Conservation (phyloP, 768 basidiomycete species). For the Candolleomyces eurysporus region DNA sequence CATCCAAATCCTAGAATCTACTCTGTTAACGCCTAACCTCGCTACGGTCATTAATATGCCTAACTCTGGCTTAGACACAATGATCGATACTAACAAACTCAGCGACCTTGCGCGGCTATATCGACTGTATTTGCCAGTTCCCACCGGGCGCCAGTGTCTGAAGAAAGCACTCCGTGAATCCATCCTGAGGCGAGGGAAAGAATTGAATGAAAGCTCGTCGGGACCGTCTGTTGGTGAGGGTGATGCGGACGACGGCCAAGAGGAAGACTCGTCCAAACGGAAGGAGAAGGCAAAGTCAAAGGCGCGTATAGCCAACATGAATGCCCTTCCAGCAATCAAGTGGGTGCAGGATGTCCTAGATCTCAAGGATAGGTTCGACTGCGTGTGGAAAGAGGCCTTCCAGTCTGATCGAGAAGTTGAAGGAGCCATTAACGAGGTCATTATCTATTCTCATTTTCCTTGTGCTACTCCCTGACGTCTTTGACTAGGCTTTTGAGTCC, state of each 20-base stretch:
- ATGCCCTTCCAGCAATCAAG: slow-evolving; percentile 66
- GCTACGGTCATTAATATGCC: slow-evolving; percentile 72
- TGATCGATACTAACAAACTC: slow-evolving; percentile 80
- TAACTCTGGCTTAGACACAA: slow-evolving; percentile 80
- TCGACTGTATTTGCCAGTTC: slow-evolving; percentile 66
- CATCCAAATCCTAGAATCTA: slow-evolving; percentile 69
- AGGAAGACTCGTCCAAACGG: slow-evolving; percentile 29
- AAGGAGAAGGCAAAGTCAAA: slow-evolving; percentile 43
- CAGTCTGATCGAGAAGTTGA: slow-evolving; percentile 73
- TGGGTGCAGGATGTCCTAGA: slow-evolving; percentile 94
- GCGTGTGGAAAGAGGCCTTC: slow-evolving; percentile 70
- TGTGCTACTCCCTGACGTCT: neutral
- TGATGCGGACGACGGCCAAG: slow-evolving; percentile 29
- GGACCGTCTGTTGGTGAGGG: slow-evolving; percentile 28
- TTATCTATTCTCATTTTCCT: slow-evolving; percentile 13
- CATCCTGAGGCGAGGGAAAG: slow-evolving; percentile 68
- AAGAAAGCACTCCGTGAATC: slow-evolving; percentile 70
- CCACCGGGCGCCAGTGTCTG: slow-evolving; percentile 62
- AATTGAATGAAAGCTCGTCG: slow-evolving; percentile 68
- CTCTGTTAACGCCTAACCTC: slow-evolving; percentile 78
- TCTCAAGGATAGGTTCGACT: slow-evolving; percentile 90
- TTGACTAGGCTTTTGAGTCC: slow-evolving; percentile 77
- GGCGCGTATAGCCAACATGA: slow-evolving; percentile 39
- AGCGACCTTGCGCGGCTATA: slow-evolving; percentile 80
- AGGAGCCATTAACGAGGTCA: slow-evolving; percentile 80